Percentiles rank a stretch among this genome's conserved stretches.
These are phyloP conservation scores for Suillus bovinus DNA, from an alignment of 768 basidiomycete genomes.

Conservation along the genomic window DNA sequence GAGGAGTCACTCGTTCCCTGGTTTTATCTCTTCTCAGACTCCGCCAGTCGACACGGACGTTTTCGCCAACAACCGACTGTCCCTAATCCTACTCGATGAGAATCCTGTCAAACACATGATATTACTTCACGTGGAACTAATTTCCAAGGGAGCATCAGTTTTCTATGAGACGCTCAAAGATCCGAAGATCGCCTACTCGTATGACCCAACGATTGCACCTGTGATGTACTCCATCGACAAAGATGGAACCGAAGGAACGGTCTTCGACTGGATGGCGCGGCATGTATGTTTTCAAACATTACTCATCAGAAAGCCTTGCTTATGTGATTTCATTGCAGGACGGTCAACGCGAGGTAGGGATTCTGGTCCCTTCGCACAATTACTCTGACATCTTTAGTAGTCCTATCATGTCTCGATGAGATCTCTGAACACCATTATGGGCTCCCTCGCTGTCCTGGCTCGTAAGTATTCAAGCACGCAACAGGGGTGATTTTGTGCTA, in stretches of 20 bases:
- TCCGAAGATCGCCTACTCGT: constrained; percentile 18
- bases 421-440: constrained; percentile 19
- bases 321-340: constrained; percentile 12
- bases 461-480: too few relatives aligned
- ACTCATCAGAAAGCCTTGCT: not conserved
- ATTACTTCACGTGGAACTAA: constrained; percentile 18
- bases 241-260: constrained; percentile 19
- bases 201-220: constrained; percentile 23
- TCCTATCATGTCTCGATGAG: constrained; percentile 26
- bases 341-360: constrained; percentile 20
- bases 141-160: constrained; percentile 20
- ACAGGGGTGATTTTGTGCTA: too few relatives aligned
- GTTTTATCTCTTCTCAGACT: not conserved
- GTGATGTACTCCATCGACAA: constrained; percentile 23
- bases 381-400: constrained; percentile 9
- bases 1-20: not conserved
- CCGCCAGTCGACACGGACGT: constrained; percentile 29
- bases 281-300: constrained; percentile 15
- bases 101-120: constrained; percentile 25
- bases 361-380: not conserved
- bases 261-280: constrained; percentile 26
- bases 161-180: constrained; percentile 31
- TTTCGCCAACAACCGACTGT: constrained; percentile 23
- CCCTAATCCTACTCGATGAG: too few relatives aligned
- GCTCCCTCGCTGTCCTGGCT: too few relatives aligned